phyloP scores from a whole-genome alignment of 2,329 filamentous ascomycete species.

The Epichloe amarillans region DNA sequence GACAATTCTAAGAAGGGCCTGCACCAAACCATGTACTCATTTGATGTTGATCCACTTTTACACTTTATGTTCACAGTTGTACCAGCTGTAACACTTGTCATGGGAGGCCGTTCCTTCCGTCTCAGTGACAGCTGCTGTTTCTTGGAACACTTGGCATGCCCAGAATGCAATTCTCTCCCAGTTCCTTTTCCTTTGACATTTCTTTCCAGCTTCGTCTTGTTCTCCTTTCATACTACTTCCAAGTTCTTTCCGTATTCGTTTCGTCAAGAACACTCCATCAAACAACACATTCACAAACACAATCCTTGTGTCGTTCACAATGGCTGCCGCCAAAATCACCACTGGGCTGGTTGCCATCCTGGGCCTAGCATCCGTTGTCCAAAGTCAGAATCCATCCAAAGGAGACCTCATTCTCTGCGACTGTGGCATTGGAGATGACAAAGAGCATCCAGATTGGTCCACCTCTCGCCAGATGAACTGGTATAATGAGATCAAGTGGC shows the following conservation, averaged over 20 bases:
- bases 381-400: slow-evolving; percentile 16
- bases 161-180: not conserved
- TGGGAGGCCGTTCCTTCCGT: not conserved
- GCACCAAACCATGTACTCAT: not conserved
- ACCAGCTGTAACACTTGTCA: not conserved
- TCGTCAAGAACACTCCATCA: not conserved
- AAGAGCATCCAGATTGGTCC: slow-evolving; percentile 25
- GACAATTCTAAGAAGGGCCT: too few relatives aligned
- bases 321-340: slow-evolving; percentile 14
- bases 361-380: slow-evolving; percentile 10
- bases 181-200: not conserved
- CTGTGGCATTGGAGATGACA: slow-evolving; percentile 29
- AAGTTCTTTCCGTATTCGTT: not conserved
- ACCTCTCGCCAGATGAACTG: slow-evolving; percentile 32
- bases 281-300: not conserved
- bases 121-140: not conserved
- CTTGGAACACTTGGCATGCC: not conserved
- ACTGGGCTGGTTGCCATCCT: slow-evolving; percentile 11
- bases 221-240: not conserved
- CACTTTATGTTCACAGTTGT: not conserved
- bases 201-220: not conserved
- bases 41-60: not conserved
- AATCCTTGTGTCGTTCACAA: slow-evolving; percentile 3
- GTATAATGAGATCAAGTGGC: slow-evolving; percentile 27
- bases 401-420: slow-evolving; percentile 28